Base-by-base conservation (phyloP, 1,284 basidiomycete species). In the Malassezia sympodialis region DNA sequence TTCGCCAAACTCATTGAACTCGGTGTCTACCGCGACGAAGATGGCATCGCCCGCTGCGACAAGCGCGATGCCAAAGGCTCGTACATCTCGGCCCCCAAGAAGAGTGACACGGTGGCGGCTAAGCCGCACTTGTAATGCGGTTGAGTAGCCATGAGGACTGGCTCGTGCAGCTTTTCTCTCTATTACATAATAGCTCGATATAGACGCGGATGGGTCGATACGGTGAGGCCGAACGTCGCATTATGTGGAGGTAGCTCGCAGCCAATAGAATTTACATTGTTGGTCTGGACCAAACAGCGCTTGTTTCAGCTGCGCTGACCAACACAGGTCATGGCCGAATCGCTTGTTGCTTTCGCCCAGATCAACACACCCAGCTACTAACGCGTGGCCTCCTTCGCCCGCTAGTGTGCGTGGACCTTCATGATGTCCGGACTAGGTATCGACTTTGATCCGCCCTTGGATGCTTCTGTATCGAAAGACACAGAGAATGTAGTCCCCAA, bases 1-100 rank as follows among this genome's bases (percentile, higher is more conserved):
- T 77, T 76, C 57, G 69, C 69, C 41, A 71, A 71, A 59, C 61
- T 75, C 4, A 67, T 77, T 24, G 74, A 75, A 57, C 62, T 76
- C 28, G 74, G 72, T 42, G 74, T 75, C 17, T 66, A 71, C 62
- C 65, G 70, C 15, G 70, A 72, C 49, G 68, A 73, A 59, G 42
- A 53, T 23, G 72, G 72, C 34, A 69, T 74, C 26, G 72, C 72
- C 14, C 58, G 60, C 23, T 63, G 66, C 41, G 65, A 66, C 54
- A 63, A 69, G 62, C 63, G 62, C 50, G 43, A 56, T 32, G 62
- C 51, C 49, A 62, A 66, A 55, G 63, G 58, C 35, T 60, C 59
- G 42, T 73, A 73, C 67, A 61, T 66, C 57, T 62, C 65, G 26
- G 71, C 71, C 2, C 69, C 69, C 32, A 62, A 67, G 59, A 73